Evolutionary conservation across 495 filamentous ascomycete genomes (phyloP).

Genomic region (Penicillium longicatenatum): DNA sequence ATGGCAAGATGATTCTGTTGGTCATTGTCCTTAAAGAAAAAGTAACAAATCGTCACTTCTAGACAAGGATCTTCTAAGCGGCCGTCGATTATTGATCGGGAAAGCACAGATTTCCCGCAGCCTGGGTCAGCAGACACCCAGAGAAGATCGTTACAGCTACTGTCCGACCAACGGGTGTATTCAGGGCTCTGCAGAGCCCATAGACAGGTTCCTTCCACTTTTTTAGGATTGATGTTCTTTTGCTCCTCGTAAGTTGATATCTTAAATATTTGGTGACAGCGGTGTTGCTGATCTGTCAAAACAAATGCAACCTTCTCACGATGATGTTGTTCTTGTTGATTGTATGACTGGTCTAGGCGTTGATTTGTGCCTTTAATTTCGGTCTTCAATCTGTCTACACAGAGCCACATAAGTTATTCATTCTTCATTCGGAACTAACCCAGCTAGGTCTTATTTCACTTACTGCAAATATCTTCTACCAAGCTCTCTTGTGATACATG

Average conservation of each 20-base stretch:
- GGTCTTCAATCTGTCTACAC: too few relatives aligned
- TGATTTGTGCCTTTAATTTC: too few relatives aligned
- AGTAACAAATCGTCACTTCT: constrained; percentile 38
- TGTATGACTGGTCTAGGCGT: too few relatives aligned
- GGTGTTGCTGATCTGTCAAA: too few relatives aligned
- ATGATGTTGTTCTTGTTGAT: too few relatives aligned
- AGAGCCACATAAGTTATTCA: too few relatives aligned
- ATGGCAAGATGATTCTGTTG: constrained; percentile 31
- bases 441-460: too few relatives aligned
- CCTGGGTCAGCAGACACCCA: constrained; percentile 49
- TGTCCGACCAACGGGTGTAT: constrained; percentile 32
- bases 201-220: constrained; percentile 27
- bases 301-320: too few relatives aligned
- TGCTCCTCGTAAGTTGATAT: constrained; percentile 27
- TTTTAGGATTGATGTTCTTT: constrained; percentile 32
- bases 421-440: too few relatives aligned
- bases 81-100: constrained; percentile 35
- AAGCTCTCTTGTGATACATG: constrained; percentile 6
- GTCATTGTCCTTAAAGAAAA: constrained; percentile 49
- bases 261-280: constrained; percentile 32
- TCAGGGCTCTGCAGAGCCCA: constrained; percentile 32
- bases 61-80: constrained; percentile 12
- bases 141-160: constrained; percentile 32
- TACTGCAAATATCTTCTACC: constrained; percentile 2
- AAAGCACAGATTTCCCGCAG: constrained; percentile 49